Base-by-base conservation (phyloP, 768 basidiomycete genomes). In the Cystobasidium tubakii region DNA sequence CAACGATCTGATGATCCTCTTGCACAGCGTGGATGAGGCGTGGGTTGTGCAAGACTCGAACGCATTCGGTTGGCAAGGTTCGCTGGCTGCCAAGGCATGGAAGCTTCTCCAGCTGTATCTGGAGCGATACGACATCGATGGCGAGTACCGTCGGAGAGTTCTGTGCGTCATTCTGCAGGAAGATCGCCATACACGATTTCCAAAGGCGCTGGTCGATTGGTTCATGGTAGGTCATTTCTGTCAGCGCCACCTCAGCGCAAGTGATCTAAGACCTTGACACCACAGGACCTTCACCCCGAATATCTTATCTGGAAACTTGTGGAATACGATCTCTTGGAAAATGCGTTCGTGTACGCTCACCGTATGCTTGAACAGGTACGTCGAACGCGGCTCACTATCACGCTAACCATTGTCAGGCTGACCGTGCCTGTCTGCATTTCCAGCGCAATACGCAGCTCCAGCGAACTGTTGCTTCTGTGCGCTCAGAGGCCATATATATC, bases 31-130 rank as follows among this genome's bases (percentile, higher is more conserved):
- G 81, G 87, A 88, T 77, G 87, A 89, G 69, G 86, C 85, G 0
- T 97, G 94, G 93, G 84, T 97, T 39, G 83, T 90, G 43, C 88
- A 88, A 23, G 90, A 92, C 13, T 44, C 74, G 78, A 87, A 88
- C 74, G 85, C 90, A 12, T 85, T 87, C 1, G 88, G 89, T 0
- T 95, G 95, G 89, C 85, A 89, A 23, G 94, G 94, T 2, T 86
- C 89, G 6, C 83, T 88, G 21, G 85, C 87, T 42, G 88, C 90
- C 76, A 86, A 90, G 75, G 92, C 88, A 3, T 93, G 93, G 90
- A 86, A 89, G 79, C 92, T 92, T 80, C 85, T 99, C 55, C 89
- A 91, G 76, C 85, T 87, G 76, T 86, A 88, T 23, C 83, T 97
- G 75, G 86, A 88, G 72, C 86, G 88, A 62, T 86, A 96, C 77